Conservation (phyloP, 352 stramenopile genomes). For the Hyaloperonospora arabidopsidis region DNA sequence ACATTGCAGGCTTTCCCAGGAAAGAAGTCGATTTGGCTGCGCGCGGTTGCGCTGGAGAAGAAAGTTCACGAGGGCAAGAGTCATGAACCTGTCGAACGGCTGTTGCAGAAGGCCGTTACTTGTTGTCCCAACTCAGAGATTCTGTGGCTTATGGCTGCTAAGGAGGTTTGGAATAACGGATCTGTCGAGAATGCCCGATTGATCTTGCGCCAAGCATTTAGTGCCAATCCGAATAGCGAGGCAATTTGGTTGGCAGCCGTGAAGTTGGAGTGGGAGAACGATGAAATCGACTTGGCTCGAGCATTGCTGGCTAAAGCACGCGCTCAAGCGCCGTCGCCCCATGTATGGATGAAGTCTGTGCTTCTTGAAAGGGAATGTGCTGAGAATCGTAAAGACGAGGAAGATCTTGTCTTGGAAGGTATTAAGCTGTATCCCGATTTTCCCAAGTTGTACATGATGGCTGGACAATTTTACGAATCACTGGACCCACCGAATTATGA, state of each 20-base stretch:
- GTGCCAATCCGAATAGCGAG: slow-evolving; percentile 94
- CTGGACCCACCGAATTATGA: slow-evolving; percentile 47
- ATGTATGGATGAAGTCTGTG: slow-evolving; percentile 97
- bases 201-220: slow-evolving; percentile 95
- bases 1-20: slow-evolving; percentile 82
- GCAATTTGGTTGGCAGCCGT: slow-evolving; percentile 93
- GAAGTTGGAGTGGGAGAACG: slow-evolving; percentile 98
- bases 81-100: slow-evolving; percentile 65
- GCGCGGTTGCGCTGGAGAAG: slow-evolving; percentile 94
- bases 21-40: slow-evolving; percentile 95
- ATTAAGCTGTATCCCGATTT: slow-evolving; percentile 88
- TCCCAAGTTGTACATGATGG: slow-evolving; percentile 98
- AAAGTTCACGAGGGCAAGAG: slow-evolving; percentile 81
- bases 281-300: slow-evolving; percentile 90
- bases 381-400: slow-evolving; percentile 50
- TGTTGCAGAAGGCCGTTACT: slow-evolving; percentile 91
- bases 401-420: slow-evolving; percentile 87
- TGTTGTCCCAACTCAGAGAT: slow-evolving; percentile 92
- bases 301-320: slow-evolving; percentile 73
- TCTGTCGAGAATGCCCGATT: slow-evolving; percentile 90
- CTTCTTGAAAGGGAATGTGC: slow-evolving; percentile 91
- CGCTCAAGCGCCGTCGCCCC: slow-evolving; percentile 76
- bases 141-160: slow-evolving; percentile 96
- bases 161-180: slow-evolving; percentile 94
- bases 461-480: slow-evolving; percentile 87